These are phyloP conservation scores for Scopulariopsis brevicaulis DNA, from an alignment of 2,329 filamentous ascomycete species.

Conservation along the genomic window DNA sequence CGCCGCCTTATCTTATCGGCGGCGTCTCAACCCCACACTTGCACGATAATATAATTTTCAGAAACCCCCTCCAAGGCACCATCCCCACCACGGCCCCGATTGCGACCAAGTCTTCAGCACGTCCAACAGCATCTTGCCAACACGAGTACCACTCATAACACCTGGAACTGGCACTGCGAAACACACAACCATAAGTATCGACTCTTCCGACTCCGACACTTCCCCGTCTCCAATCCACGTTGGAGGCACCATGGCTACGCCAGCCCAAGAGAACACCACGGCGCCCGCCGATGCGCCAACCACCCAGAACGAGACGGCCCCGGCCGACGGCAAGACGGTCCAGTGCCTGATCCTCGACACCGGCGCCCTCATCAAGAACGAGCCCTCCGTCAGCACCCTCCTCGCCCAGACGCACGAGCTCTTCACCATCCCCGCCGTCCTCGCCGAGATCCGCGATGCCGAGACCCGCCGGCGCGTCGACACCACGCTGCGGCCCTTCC, in stretches of 20 bases:
- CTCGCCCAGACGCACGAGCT: slow-evolving; percentile 65
- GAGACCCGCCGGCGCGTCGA: slow-evolving; percentile 72
- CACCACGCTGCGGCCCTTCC: slow-evolving; percentile 74
- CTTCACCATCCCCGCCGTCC: slow-evolving; percentile 74
- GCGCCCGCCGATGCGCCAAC: not conserved
- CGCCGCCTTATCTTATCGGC: not conserved
- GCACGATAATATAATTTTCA: not conserved
- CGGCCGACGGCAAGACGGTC: slow-evolving; percentile 45
- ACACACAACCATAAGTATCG: not conserved
- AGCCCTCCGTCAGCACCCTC: slow-evolving; percentile 73
- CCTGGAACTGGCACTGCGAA: not conserved
- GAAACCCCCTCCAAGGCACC: not conserved
- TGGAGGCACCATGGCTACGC: not conserved
- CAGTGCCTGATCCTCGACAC: slow-evolving; percentile 83
- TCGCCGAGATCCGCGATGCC: slow-evolving; percentile 80
- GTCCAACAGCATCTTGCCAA: not conserved
- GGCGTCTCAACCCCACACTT: not conserved
- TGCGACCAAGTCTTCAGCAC: not conserved
- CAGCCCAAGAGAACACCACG: not conserved
- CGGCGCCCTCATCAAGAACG: slow-evolving; percentile 87
- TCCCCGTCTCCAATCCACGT: not conserved
- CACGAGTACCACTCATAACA: not conserved
- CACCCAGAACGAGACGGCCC: not conserved
- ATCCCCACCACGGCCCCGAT: not conserved
- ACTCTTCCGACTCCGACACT: not conserved